A percentile compares a stretch with the other conserved stretches of the same genome.
These are phyloP conservation scores for Geranium brycei DNA, from an alignment of 345 rosid genomes.

Conservation along the genomic window DNA sequence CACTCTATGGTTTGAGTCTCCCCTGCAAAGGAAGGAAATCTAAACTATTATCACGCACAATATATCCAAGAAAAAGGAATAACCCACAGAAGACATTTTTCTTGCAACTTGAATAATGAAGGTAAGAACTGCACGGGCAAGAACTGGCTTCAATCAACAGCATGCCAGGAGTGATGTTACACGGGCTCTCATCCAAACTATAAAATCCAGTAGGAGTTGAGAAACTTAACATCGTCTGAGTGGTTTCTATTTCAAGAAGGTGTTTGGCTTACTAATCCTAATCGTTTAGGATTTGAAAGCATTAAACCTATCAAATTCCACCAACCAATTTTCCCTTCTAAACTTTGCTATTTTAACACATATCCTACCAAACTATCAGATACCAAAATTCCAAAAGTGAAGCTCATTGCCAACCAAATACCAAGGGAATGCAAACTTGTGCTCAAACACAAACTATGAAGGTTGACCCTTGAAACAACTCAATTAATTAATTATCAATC, in stretches of 20 bases:
- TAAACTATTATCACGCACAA: neutral
- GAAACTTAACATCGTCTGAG: neutral
- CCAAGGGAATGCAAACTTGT: neutral
- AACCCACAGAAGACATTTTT: neutral
- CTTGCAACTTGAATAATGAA: neutral
- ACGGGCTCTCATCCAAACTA: neutral
- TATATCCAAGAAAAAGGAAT: neutral
- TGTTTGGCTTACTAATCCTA: neutral
- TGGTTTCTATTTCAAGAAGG: neutral
- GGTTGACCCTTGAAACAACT: neutral
- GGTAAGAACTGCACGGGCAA: neutral
- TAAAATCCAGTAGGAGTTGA: neutral
- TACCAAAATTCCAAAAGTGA: neutral
- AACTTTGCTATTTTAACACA: neutral
- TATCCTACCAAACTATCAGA: neutral
- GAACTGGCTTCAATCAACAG: neutral
- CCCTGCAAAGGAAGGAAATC: slow-evolving; percentile 32
- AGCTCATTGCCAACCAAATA: neutral
- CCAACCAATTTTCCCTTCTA: neutral
- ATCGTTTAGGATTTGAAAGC: neutral
- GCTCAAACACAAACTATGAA: neutral
- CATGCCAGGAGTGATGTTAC: neutral
- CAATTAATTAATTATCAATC: neutral
- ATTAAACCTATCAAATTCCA: neutral
- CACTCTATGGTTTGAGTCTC: slow-evolving; percentile 67